Evolutionary conservation across 441 rosid genomes (phyloP), one percentile per base, ranked within the genome.

Genomic region (Mallotus japonicus): DNA sequence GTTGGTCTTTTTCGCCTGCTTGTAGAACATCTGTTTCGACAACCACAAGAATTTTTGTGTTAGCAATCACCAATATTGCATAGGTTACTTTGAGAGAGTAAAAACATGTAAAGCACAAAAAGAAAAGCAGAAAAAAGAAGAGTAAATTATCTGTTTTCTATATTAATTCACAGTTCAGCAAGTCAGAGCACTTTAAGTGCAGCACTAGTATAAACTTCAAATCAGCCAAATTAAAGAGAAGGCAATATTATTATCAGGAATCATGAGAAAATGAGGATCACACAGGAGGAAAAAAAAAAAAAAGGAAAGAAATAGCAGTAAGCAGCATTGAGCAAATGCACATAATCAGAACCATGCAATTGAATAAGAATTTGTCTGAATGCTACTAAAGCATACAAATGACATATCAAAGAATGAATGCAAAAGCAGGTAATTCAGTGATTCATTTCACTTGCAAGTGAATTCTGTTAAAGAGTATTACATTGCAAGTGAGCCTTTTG

Each of bases 1-100:
- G 78, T 95, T 95, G 62, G 99, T 91, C 83, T 95, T 95, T 90
- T 92, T 95, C 2, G 99, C 99, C 79, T 92, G 99, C 87, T 95
- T 92, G 93, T 95, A 95, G 79, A 95, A 95, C 99, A 95, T 92
- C 98, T 95, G 97, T 83, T 79, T 67, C 80, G 76, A 75, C 62
- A 61, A 79, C 28, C 62, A 67, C 46, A 54, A 28, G 16, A 50
- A 8, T 42, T 19, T 68, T 59, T 9, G 22, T 24, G 62, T 84
- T 57, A 83, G 82, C 32, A 14, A 46, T 28, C 32, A 0, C 46
- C 46, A 42, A 3, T 42, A 42, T 5, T 1, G 32, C 28, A 24
- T 28, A 42, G 46, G 8, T 3, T 42, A 42, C 10, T 5, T 3
- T 42, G 2, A 3, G 3, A 59, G 4, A 22, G 14, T 13, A 59